These are phyloP conservation scores for Fusarium palustre DNA, from an alignment of 2,329 filamentous ascomycete species.

Conservation along the genomic window DNA sequence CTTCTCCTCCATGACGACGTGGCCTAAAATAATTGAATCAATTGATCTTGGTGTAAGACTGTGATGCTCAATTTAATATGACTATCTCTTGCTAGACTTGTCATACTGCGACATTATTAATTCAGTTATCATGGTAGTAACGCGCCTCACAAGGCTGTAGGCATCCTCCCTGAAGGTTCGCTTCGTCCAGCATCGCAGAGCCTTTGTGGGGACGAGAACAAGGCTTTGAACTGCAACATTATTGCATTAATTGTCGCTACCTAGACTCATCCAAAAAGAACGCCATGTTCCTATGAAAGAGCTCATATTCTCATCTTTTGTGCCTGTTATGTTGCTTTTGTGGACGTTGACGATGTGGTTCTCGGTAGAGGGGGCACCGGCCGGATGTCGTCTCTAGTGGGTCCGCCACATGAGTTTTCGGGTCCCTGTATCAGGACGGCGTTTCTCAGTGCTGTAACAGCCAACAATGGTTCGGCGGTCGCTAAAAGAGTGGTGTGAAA, in stretches of 20 bases:
- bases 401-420: slow-evolving; percentile 46
- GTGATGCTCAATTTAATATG: background rate
- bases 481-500: background rate
- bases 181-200: slow-evolving; percentile 10
- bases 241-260: background rate
- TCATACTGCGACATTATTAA: background rate
- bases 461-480: slow-evolving; percentile 16
- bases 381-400: slow-evolving; percentile 53
- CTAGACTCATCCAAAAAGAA: background rate
- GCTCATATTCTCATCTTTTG: background rate
- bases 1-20: slow-evolving; percentile 39
- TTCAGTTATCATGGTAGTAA: background rate
- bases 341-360: slow-evolving; percentile 31
- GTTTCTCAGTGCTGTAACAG: slow-evolving; percentile 32
- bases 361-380: slow-evolving; percentile 47
- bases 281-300: background rate
- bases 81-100: background rate
- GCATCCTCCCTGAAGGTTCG: slow-evolving; percentile 12
- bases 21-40: slow-evolving; percentile 22
- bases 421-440: slow-evolving; percentile 42
- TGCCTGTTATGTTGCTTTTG: slow-evolving; percentile 26
- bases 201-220: background rate
- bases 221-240: background rate
- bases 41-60: slow-evolving; percentile 5
- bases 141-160: slow-evolving; percentile 31